Base-by-base conservation (phyloP, 2,329 filamentous ascomycete species). In the Trichophyton mentagrophytes region DNA sequence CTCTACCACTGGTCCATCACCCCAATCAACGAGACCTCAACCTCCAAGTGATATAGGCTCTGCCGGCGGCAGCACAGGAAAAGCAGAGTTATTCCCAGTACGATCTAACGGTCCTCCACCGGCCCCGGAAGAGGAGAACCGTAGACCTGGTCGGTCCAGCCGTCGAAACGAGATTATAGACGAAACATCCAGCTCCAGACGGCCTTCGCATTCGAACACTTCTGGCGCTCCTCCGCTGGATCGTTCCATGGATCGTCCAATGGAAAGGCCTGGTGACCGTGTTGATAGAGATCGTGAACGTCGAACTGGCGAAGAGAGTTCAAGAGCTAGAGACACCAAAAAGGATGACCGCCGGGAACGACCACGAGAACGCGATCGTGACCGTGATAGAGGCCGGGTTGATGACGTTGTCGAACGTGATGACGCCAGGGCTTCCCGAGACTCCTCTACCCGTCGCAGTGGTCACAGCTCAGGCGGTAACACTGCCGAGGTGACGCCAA, bases 321-420 rank as follows among this genome's bases (percentile, higher is more conserved):
- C 64, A 57, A 65, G 62, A 49, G 63, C 66, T 7, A 67, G 67
- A 33, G 68, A 66, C 51, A 67, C 62, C 51, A 70, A 72, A 60
- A 72, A 72, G 40, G 73, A 75, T 57, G 72, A 75, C 3, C 65
- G 69, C 36, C 69, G 72, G 47, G 73, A 74, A 27, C 72, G 73
- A 4, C 71, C 72, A 42, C 67, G 63, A 58, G 63, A 63, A 44
- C 63, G 62, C 13, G 64, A 67, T 47, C 62, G 63, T 36, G 65
- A 62, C 58, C 69, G 63, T 68, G 68, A 59, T 70, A 69, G 63
- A 68, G 66, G 59, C 36, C 62, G 62, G 13, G 58, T 44, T 27
- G 58, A 49, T 36, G 62, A 60, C 36, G 36, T 25, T 30, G 44
- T 30, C 20, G 36, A 33, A 5, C 25, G 55, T 30, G 62, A 62